phyloP scores from a whole-genome alignment of 352 stramenopile genomes.

The Globisporangium megalacanthum region DNA sequence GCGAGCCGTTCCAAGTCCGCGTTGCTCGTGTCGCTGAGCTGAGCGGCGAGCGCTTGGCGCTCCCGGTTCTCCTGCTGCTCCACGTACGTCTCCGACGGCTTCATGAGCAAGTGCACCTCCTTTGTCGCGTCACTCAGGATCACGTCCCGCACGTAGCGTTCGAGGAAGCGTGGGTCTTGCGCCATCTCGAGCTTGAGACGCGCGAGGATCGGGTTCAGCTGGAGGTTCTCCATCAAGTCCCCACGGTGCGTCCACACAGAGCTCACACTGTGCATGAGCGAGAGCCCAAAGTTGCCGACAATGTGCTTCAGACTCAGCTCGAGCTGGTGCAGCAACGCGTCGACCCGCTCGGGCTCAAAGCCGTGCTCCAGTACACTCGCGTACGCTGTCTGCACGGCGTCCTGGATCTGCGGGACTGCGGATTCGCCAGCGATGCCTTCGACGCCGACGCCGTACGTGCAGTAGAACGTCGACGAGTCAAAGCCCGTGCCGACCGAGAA shows the following conservation, averaged over 20 bases:
- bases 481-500: slow-evolving; percentile 76
- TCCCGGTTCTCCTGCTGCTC: slow-evolving; percentile 48
- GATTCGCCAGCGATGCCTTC: slow-evolving; percentile 57
- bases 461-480: slow-evolving; percentile 73
- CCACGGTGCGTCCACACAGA: slow-evolving; percentile 68
- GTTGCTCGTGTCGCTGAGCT: slow-evolving; percentile 39
- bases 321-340: slow-evolving; percentile 71
- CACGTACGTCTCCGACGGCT: slow-evolving; percentile 56
- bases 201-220: slow-evolving; percentile 65
- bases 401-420: slow-evolving; percentile 51
- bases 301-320: slow-evolving; percentile 84
- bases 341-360: slow-evolving; percentile 70
- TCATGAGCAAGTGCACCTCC: slow-evolving; percentile 70
- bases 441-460: slow-evolving; percentile 72
- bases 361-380: slow-evolving; percentile 52
- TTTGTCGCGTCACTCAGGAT: slow-evolving; percentile 46
- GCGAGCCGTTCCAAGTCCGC: slow-evolving; percentile 55
- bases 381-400: slow-evolving; percentile 46
- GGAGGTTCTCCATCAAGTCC: slow-evolving; percentile 56
- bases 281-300: slow-evolving; percentile 75
- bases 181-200: slow-evolving; percentile 56
- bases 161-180: slow-evolving; percentile 56
- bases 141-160: slow-evolving; percentile 49
- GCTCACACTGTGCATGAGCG: slow-evolving; percentile 66
- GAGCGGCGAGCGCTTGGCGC: slow-evolving; percentile 34